Evolutionary conservation across 805 yeast genomes (phyloP).

Genomic region (Cyberlindnera misumaiensis): DNA sequence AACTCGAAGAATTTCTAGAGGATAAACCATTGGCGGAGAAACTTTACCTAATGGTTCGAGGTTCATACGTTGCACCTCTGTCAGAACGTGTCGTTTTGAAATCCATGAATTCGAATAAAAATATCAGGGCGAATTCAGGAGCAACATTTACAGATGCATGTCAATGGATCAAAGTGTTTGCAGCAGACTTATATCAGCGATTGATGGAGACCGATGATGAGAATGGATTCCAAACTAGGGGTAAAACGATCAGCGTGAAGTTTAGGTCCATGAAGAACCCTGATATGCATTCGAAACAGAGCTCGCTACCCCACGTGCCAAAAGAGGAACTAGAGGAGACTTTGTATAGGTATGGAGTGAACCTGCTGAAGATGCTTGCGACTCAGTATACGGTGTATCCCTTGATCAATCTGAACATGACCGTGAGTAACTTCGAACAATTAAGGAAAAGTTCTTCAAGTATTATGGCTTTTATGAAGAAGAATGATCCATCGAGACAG

Average conservation of each 20-base stretch:
- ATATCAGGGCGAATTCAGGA: conserved; percentile 56
- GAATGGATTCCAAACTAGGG: conserved; percentile 29
- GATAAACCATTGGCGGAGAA: conserved; percentile 43
- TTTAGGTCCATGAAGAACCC: conserved; percentile 25
- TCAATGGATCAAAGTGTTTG: conserved; percentile 74
- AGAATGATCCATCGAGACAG: conserved; percentile 8
- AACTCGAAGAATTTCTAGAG: conserved; percentile 35
- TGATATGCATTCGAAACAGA: conserved; percentile 32
- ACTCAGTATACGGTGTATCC: conserved; percentile 35
- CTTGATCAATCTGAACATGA: conserved; percentile 41
- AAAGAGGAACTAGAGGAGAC: conserved; percentile 18
- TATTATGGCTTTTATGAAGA: conserved; percentile 18
- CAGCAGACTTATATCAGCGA: conserved; percentile 70
- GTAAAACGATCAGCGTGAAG: conserved; percentile 39
- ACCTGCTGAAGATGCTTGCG: conserved; percentile 36
- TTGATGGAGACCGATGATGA: conserved; percentile 72
- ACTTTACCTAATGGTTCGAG: conserved; percentile 59
- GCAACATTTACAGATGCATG: conserved; percentile 44
- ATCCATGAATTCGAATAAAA: conserved; percentile 86
- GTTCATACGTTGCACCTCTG: conserved; percentile 49
- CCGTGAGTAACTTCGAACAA: conserved; percentile 47
- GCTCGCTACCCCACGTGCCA: conserved; percentile 15
- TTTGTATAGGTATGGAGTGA: conserved; percentile 28
- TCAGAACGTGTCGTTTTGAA: conserved; percentile 56
- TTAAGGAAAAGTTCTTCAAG: conserved; percentile 18